Base-by-base conservation (phyloP, 257 asterid genomes). In the Lithospermum erythrorhizon region DNA sequence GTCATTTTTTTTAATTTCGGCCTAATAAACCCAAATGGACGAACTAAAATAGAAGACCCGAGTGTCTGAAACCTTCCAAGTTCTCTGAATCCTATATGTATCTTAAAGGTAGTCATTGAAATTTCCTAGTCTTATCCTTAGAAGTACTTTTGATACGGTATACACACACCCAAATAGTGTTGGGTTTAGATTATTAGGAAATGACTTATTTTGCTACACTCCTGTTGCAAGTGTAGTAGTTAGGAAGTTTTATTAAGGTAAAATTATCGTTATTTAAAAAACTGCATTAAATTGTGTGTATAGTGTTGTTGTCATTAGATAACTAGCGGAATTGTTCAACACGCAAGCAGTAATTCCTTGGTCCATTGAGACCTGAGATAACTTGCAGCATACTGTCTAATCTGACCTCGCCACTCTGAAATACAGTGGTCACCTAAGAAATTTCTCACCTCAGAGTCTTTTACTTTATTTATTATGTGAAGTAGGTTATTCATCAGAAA, bases 291-390 rank as follows among this genome's bases (percentile, higher is more conserved):
- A n/a, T n/a, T n/a, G n/a, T n/a, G n/a, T n/a, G n/a, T n/a, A n/a
- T n/a, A n/a, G n/a, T n/a, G n/a, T n/a, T n/a, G n/a, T n/a, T n/a
- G n/a, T n/a, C n/a, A n/a, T n/a, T n/a, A n/a, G n/a, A n/a, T n/a
- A n/a, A n/a, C n/a, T n/a, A n/a, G n/a, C n/a, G n/a, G n/a, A n/a
- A 57, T 20, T 94, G 94, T 24, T 88, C 95, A 45, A 88, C 94
- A 57, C 66, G 77, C 10, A 91, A 63, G 9, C 84, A 69, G 3
- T 76, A 91, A 95, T 59, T 84, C 82, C 17, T 88, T 82, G 81
- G 93, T 88, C 98, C 98, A 91, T 6, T 95, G 79, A 6, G 95
- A 91, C 52, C 94, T 69, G 72, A 86, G 93, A 29, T 88, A 91
- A 61, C 72, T 79, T 95, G 84, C 82, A 0, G 96, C 96, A 21